Base-by-base conservation (phyloP, 2,329 filamentous ascomycete genomes). In the Elsinoe ampelina region DNA sequence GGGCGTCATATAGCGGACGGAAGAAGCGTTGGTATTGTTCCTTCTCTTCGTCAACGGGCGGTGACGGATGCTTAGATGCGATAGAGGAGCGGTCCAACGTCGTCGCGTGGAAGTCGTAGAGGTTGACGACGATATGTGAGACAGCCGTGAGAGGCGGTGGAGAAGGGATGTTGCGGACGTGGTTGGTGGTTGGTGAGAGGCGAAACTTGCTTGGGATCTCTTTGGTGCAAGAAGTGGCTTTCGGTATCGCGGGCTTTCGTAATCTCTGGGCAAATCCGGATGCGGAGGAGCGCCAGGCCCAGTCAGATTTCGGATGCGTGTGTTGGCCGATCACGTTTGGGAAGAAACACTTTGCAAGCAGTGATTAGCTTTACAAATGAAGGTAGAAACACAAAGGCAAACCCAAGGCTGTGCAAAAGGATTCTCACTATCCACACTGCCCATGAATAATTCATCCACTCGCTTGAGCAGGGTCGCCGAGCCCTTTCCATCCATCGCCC, bases 1-100 rank as follows among this genome's bases (percentile, higher is more conserved):
- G 32, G 48, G 48, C 48, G 48, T 52, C 34, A 36, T 52, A 52
- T 52, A 52, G 48, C 48, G 48, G 48, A 35, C 48, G 48, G 48
- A 30, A 52, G 35, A 39, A 39, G 48, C 48, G 48, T 52, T 52
- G 48, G 48, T 52, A 52, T 52, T 52, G 48, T 52, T 34, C 32
- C 48, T 30, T 30, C 26, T 8, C 26, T 30, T 30, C 26, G 26
- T 34, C 48, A 52, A 52, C 48, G 48, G 48, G 41, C 32, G 10
- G 48, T 39, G 15, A 52, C 48, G 35, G 35, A 39, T 52, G 48
- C 48, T 39, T 39, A n/a, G 34, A 8, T 36, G 48, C 32, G 48
- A 38, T 52, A 52, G 11, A 39, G 48, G 17, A 50, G 45, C 26
- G 26, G 26, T 26, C 26, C 13, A 52, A 52, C 48, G 34, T 22